Conservation (phyloP, 2,329 filamentous ascomycete species). For the Fusarium burgessii region DNA sequence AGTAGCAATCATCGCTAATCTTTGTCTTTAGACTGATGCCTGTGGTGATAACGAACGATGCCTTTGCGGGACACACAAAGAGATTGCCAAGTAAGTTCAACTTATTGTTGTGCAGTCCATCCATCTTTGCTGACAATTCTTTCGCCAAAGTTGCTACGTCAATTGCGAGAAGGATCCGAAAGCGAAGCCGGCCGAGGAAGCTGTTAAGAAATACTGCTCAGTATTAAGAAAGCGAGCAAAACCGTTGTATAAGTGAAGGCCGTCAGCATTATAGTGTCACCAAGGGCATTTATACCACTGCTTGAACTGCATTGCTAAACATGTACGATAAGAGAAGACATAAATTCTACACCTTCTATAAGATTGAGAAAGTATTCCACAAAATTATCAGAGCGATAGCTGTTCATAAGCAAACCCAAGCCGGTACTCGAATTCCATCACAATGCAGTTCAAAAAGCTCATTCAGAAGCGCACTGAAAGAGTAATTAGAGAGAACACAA, state of each 20-base stretch:
- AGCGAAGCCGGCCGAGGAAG: neutral
- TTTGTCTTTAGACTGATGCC: neutral
- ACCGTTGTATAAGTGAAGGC: neutral
- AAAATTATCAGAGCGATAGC: too few relatives aligned
- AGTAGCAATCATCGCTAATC: neutral
- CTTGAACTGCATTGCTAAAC: too few relatives aligned
- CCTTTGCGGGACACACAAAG: conserved; percentile 26
- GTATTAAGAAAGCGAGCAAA: neutral
- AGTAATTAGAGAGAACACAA: accelerated
- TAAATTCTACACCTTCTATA: too few relatives aligned
- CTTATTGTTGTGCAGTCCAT: too few relatives aligned
- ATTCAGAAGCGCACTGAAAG: accelerated
- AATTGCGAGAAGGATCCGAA: conserved; percentile 5
- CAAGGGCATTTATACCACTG: too few relatives aligned
- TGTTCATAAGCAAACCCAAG: too few relatives aligned
- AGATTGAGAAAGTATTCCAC: too few relatives aligned
- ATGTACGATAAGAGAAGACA: too few relatives aligned
- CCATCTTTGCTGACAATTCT: neutral
- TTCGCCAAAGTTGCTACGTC: conserved; percentile 2
- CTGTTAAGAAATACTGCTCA: conserved; percentile 20
- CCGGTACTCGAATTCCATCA: accelerated
- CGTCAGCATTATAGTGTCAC: too few relatives aligned
- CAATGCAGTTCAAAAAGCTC: accelerated
- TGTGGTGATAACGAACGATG: conserved; percentile 14
- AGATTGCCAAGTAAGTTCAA: conserved; percentile 10